phyloP scores from a whole-genome alignment of 352 stramenopile genomes.

The Phytophthora fragariaefolia region DNA sequence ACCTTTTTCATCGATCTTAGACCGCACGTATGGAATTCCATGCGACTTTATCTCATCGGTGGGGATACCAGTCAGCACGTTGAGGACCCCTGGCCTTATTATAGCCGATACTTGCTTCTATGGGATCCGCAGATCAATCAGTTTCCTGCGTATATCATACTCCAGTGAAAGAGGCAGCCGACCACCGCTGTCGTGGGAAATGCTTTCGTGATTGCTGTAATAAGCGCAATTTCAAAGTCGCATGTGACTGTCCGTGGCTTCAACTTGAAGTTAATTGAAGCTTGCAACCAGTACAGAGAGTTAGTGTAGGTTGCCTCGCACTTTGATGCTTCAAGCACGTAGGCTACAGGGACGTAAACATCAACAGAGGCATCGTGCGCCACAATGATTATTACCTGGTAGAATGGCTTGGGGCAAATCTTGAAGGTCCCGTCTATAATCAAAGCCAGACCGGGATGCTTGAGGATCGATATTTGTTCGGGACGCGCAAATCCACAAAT shows the following conservation, averaged over 20 bases:
- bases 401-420: constrained; percentile 3
- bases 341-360: not conserved
- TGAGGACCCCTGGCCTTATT: not conserved
- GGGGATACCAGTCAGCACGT: constrained; percentile 2
- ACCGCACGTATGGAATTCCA: not conserved
- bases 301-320: constrained; percentile 6
- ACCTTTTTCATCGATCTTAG: not conserved
- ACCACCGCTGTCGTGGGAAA: constrained; percentile 10
- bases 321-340: constrained; percentile 2
- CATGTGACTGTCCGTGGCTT: constrained; percentile 9
- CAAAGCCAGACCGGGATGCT: not conserved
- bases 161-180: constrained; percentile 21
- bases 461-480: not conserved
- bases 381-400: not conserved
- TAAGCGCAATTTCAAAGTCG: constrained; percentile 14
- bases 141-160: constrained; percentile 18
- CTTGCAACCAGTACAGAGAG: constrained; percentile 3
- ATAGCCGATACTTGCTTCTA: not conserved
- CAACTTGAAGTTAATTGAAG: constrained; percentile 1
- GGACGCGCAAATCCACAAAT: not conserved
- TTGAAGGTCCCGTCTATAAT: constrained; percentile 17
- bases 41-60: not conserved
- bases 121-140: constrained; percentile 13
- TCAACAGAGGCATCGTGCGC: not conserved
- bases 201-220: constrained; percentile 18